These are phyloP conservation scores for Kregervanrija pseudodelftensis DNA, from an alignment of 805 yeast genomes.

Conservation along the genomic window DNA sequence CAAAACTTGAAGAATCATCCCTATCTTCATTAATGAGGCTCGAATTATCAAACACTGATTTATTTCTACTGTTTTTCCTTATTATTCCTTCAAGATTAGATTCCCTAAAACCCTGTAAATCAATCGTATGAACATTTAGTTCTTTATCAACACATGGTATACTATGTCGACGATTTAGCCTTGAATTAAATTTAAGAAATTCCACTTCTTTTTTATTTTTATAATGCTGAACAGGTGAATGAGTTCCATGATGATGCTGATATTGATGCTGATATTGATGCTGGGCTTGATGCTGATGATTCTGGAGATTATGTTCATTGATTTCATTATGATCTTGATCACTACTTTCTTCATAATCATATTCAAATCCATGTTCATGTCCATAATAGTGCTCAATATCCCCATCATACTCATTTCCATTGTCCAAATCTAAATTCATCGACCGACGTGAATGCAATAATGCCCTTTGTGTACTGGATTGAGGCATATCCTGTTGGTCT, in stretches of 20 bases:
- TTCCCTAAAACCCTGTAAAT: constrained; percentile 1
- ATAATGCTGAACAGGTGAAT: not conserved
- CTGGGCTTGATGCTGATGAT: no score
- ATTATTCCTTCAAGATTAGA: no score
- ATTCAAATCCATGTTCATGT: constrained; percentile 9
- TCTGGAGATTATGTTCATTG: no score
- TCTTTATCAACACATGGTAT: constrained; percentile 31
- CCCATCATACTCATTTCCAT: constrained; percentile 8
- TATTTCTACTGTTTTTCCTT: no score
- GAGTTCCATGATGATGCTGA: not conserved
- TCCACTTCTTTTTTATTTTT: constrained; percentile 12
- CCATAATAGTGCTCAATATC: no score
- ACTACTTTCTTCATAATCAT: constrained; percentile 11
- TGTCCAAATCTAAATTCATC: constrained; percentile 1
- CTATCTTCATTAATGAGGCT: no score
- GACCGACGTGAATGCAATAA: no score
- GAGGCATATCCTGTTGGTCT: no score
- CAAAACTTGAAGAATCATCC: no score
- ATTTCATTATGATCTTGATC: no score
- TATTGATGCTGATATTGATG: not conserved
- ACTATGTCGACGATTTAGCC: constrained; percentile 32
- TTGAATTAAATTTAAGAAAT: constrained; percentile 13
- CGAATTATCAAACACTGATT: no score
- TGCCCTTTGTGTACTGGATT: no score
- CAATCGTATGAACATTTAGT: constrained; percentile 24